These are phyloP conservation scores for Saprolegnia diclina DNA, from an alignment of 352 stramenopile species.

Conservation along the genomic window DNA sequence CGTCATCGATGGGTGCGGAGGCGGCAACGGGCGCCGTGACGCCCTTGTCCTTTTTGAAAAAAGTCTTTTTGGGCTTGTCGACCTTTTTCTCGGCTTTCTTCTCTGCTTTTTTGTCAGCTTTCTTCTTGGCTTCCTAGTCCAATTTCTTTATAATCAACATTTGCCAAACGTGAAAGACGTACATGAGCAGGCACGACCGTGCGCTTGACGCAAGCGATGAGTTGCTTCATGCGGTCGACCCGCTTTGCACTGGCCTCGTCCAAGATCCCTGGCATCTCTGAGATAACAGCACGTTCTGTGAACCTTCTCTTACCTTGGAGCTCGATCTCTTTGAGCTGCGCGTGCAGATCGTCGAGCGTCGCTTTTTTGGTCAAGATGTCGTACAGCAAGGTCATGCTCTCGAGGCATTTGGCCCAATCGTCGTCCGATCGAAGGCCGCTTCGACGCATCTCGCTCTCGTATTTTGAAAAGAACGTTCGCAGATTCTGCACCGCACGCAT, in stretches of 20 bases:
- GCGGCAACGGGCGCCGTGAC: background rate
- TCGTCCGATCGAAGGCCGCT: conserved; percentile 57
- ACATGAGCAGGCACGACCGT: conserved; percentile 8
- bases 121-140: conserved; percentile 28
- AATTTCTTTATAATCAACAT: conserved; percentile 37
- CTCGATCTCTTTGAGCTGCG: conserved; percentile 5
- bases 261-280: conserved; percentile 31
- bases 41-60: conserved; percentile 27
- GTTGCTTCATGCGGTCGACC: conserved; percentile 51
- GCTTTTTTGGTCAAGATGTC: conserved; percentile 35
- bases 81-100: conserved; percentile 39
- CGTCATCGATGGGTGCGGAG: background rate
- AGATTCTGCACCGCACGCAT: conserved; percentile 38
- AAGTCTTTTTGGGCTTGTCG: conserved; percentile 28
- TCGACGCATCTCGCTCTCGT: conserved; percentile 53
- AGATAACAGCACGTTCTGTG: background rate
- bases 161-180: too few relatives aligned
- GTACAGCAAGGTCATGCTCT: conserved; percentile 41
- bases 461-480: conserved; percentile 65
- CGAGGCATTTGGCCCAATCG: conserved; percentile 68
- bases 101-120: conserved; percentile 29
- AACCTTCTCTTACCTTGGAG: conserved; percentile 4
- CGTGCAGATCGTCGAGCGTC: conserved; percentile 5
- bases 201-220: conserved; percentile 42
- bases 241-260: conserved; percentile 33